Base-by-base conservation (phyloP, 169 alveolate species). In the Theileria luwenshuni region DNA sequence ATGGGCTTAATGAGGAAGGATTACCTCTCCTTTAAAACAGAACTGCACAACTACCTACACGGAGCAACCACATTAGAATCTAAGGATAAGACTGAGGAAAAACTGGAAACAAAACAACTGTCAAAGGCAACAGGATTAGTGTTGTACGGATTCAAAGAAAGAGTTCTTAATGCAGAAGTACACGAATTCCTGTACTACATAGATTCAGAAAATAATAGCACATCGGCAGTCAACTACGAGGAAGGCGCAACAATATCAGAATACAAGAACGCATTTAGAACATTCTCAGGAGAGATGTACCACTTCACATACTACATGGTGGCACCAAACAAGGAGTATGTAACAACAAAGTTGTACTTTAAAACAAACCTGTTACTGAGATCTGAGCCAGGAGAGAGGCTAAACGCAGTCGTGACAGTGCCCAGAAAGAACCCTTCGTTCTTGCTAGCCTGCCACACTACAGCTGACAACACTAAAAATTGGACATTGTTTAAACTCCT, bases 1-100 rank as follows among this genome's bases (percentile, higher is more conserved):
- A 27, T 28, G 21, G 65, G 65, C 32, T 43, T 56, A 28, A 27
- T 21, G 7, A 38, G 30, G 38, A 33, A 38, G 25, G 65, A 56
- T 56, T 56, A 56, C 38, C 65, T 43, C 38, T 23, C 65, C 65
- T 56, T 56, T 6, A 56, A 21, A 56, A 21, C 32, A 43, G 65
- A 33, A 17, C 42, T 56, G 3, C 30, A 28, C 19, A 43, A 56
- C 25, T 56, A 56, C 30, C 3, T n/a, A 0, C 32, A 21, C 65
- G 10, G n/a, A n/a, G n/a, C n/a, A n/a, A n/a, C n/a, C n/a, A n/a
- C n/a, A n/a, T n/a, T n/a, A n/a, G n/a, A n/a, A n/a, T n/a, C n/a
- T n/a, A n/a, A n/a, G n/a, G n/a, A n/a, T n/a, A n/a, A n/a, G n/a
- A n/a, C n/a, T n/a, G n/a, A 38, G 45, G 45, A 10, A 38, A 5